Percentiles rank a stretch among this genome's conserved stretches.
Evolutionary conservation across 2,329 filamentous ascomycete species (phyloP).

Genomic region (Fusarium subtropicale): DNA sequence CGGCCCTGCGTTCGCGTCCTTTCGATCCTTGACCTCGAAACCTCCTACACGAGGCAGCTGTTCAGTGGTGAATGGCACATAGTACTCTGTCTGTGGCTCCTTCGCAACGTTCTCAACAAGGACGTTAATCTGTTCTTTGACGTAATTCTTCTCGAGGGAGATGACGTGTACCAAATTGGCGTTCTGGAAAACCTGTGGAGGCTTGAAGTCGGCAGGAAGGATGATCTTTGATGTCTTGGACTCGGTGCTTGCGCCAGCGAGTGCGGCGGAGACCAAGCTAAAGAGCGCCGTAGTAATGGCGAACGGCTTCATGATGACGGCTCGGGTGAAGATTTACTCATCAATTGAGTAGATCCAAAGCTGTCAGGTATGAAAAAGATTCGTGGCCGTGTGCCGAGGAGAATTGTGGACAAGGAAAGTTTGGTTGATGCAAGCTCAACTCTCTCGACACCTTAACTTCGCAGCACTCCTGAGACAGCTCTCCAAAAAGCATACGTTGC

Average conservation of each 20-base stretch:
- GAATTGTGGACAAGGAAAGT: constrained; percentile 22
- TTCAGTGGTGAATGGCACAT: constrained; percentile 82
- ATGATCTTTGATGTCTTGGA: constrained; percentile 68
- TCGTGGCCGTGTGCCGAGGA: constrained; percentile 26
- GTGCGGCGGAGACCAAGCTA: constrained; percentile 65
- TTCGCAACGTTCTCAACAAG: constrained; percentile 88
- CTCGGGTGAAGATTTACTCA: constrained; percentile 47
- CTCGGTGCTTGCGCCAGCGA: constrained; percentile 54
- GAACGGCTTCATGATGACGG: constrained; percentile 56
- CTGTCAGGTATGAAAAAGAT: constrained; percentile 25
- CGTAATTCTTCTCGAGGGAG: constrained; percentile 93
- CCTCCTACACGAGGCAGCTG: constrained; percentile 83
- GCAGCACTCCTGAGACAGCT: constrained; percentile 46
- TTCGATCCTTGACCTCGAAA: constrained; percentile 93
- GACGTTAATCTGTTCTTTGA: constrained; percentile 92
- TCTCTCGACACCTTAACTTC: constrained; percentile 43
- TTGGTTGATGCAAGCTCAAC: constrained; percentile 37
- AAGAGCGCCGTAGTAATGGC: constrained; percentile 68
- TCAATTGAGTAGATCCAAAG: constrained; percentile 49
- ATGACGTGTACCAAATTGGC: constrained; percentile 89
- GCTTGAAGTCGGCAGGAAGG: constrained; percentile 77
- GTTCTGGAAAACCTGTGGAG: constrained; percentile 93
- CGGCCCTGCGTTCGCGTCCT: constrained; percentile 73
- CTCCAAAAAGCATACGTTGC: constrained; percentile 53
- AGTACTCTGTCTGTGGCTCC: constrained; percentile 88